Evolutionary conservation across 2,329 filamentous ascomycete genomes (phyloP).

Genomic region (Aaosphaeria arxii): DNA sequence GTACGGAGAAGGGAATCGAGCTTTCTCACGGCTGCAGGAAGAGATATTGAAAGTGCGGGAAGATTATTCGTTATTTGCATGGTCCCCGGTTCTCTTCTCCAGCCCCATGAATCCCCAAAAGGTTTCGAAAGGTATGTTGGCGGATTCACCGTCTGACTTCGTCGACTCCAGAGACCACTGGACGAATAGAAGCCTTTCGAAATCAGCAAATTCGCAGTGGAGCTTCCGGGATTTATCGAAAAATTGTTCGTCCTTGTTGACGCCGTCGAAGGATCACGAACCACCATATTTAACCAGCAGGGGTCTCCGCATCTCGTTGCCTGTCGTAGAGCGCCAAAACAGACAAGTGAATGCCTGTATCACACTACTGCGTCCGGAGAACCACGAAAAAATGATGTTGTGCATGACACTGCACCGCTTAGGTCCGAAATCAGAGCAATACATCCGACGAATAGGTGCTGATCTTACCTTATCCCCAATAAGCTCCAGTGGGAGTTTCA

Average conservation of each 20-base stretch:
- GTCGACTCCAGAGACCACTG: neutral
- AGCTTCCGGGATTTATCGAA: neutral
- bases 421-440: neutral
- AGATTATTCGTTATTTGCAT: slow-evolving; percentile 5
- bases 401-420: neutral
- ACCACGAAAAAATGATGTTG: neutral
- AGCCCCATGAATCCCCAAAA: neutral
- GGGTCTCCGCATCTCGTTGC: neutral
- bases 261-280: neutral
- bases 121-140: slow-evolving; percentile 2
- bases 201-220: neutral
- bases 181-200: neutral
- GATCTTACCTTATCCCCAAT: neutral
- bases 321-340: neutral
- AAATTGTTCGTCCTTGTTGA: neutral
- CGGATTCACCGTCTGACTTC: slow-evolving; percentile 3
- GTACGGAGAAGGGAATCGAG: slow-evolving; percentile 2
- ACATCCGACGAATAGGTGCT: neutral
- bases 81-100: neutral
- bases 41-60: slow-evolving; percentile 7
- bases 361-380: neutral
- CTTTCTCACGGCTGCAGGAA: slow-evolving; percentile 6
- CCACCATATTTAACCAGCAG: neutral
- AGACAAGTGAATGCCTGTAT: neutral
- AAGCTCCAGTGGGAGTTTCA: neutral